phyloP scores from a whole-genome alignment of 129 eudicot species.

The Tagetes erecta region DNA sequence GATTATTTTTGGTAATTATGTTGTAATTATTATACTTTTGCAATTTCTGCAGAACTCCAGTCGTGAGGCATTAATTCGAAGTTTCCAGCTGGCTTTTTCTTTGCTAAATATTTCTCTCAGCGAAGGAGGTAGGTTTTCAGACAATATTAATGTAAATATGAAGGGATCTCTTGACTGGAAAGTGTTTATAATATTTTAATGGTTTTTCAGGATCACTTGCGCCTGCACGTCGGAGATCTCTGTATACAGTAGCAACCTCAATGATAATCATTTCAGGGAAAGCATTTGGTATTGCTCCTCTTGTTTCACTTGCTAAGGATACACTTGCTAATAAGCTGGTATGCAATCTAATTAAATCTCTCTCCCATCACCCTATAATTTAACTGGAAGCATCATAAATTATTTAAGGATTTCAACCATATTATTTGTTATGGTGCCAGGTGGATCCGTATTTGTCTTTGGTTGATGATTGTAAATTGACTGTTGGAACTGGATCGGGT shows the following conservation, averaged over 20 bases:
- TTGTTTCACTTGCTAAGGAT: constrained; percentile 54
- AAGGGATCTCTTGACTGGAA: not conserved
- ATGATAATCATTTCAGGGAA: constrained; percentile 62
- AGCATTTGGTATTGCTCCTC: constrained; percentile 58
- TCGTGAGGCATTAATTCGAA: constrained; percentile 58
- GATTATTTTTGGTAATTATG: not conserved
- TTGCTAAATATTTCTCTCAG: constrained; percentile 53
- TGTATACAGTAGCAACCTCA: constrained; percentile 62
- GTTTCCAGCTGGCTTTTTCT: constrained; percentile 71
- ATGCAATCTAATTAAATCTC: constrained; percentile 16
- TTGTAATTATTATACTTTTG: constrained; percentile 8
- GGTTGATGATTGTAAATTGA: constrained; percentile 79
- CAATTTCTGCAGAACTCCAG: constrained; percentile 50
- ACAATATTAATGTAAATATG: not conserved
- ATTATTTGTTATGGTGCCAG: constrained; percentile 41
- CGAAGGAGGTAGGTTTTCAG: constrained; percentile 46
- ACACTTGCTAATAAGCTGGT: constrained; percentile 49
- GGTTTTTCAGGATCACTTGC: constrained; percentile 42
- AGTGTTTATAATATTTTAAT: constrained; percentile 11
- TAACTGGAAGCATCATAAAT: not conserved
- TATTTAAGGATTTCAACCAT: not conserved
- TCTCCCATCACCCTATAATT: constrained; percentile 7
- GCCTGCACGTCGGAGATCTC: constrained; percentile 73
- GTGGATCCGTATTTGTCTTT: constrained; percentile 71
- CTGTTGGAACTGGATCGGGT: constrained; percentile 33